phyloP scores from a whole-genome alignment of 768 basidiomycete genomes.

The Termitomyces sp. region DNA sequence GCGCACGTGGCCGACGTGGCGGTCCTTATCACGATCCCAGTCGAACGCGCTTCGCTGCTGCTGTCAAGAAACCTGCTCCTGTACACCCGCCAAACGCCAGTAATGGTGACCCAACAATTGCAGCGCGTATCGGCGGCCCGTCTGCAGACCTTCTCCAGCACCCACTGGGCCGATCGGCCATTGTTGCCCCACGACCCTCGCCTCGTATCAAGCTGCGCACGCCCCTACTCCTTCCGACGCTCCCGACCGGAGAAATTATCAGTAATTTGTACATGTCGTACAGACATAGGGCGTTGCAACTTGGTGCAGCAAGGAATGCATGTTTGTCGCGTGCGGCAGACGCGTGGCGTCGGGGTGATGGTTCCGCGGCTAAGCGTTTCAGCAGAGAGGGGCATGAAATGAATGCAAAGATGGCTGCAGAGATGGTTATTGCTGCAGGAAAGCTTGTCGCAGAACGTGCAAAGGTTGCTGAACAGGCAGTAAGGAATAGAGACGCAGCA shows the following conservation, averaged over 20 bases:
- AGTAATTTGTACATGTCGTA: conserved; percentile 86
- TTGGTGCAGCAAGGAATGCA: conserved; percentile 91
- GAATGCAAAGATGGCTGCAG: conserved; percentile 84
- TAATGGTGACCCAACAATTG: conserved; percentile 33
- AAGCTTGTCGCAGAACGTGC: conserved; percentile 82
- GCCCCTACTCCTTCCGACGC: conserved; percentile 79
- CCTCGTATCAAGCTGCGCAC: conserved; percentile 81
- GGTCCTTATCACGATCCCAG: conserved; percentile 67
- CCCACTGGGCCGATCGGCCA: conserved; percentile 40
- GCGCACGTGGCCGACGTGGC: conserved; percentile 33
- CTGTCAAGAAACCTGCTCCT: conserved; percentile 70
- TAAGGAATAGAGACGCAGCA: conserved; percentile 57
- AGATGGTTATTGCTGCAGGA: conserved; percentile 82
- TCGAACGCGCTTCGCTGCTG: conserved; percentile 84
- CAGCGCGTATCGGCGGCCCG: conserved; percentile 45
- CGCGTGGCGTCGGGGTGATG: conserved; percentile 93
- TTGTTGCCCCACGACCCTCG: conserved; percentile 76
- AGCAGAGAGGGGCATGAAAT: conserved; percentile 91
- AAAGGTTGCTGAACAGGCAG: conserved; percentile 69
- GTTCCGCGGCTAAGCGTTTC: conserved; percentile 92
- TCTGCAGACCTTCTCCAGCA: conserved; percentile 60
- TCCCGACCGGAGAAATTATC: conserved; percentile 78
- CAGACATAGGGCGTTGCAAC: conserved; percentile 80
- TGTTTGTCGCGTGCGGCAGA: conserved; percentile 94
- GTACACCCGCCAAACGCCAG: conserved; percentile 13